Conservation (phyloP, 2,329 filamentous ascomycete genomes). For the Cladophialophora immunda region DNA sequence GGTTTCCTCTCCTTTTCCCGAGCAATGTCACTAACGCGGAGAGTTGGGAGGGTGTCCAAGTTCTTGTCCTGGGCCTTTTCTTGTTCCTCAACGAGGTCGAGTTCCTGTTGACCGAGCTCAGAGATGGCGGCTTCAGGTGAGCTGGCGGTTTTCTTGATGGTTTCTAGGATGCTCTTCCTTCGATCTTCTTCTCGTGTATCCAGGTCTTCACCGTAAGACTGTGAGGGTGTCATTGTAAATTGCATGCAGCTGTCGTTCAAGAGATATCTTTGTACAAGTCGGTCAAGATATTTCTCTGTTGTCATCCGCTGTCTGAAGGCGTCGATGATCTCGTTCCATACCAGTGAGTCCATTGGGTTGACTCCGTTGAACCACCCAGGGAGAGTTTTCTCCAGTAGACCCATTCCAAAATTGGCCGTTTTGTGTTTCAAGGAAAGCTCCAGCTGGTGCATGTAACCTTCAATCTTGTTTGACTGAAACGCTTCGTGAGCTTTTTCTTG, state of each 20-base stretch:
- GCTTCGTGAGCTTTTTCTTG: conserved; percentile 75
- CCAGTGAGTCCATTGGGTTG: conserved; percentile 87
- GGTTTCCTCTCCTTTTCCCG: conserved; percentile 78
- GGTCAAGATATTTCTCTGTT: conserved; percentile 81
- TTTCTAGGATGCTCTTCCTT: conserved; percentile 64
- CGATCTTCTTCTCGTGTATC: conserved; percentile 79
- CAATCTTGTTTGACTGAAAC: conserved; percentile 89
- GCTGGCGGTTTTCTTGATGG: conserved; percentile 71
- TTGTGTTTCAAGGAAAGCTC: conserved; percentile 96
- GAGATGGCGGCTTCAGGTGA: conserved; percentile 75
- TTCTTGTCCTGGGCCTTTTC: conserved; percentile 85
- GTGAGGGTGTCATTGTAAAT: conserved; percentile 92
- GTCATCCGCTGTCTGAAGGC: conserved; percentile 78
- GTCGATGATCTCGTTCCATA: conserved; percentile 88
- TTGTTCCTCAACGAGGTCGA: conserved; percentile 81
- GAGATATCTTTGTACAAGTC: conserved; percentile 86
- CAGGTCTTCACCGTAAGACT: conserved; percentile 76
- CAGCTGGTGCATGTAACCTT: conserved; percentile 91
- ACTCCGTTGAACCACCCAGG: conserved; percentile 95
- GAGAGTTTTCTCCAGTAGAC: conserved; percentile 85
- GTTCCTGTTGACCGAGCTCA: conserved; percentile 78
- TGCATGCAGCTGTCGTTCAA: conserved; percentile 85
- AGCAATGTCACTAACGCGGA: conserved; percentile 89
- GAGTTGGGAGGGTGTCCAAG: conserved; percentile 84
- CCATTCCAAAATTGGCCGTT: conserved; percentile 93